Evolutionary conservation across 2,329 filamentous ascomycete genomes (phyloP).

Genomic region (Boeremia lycopersici): DNA sequence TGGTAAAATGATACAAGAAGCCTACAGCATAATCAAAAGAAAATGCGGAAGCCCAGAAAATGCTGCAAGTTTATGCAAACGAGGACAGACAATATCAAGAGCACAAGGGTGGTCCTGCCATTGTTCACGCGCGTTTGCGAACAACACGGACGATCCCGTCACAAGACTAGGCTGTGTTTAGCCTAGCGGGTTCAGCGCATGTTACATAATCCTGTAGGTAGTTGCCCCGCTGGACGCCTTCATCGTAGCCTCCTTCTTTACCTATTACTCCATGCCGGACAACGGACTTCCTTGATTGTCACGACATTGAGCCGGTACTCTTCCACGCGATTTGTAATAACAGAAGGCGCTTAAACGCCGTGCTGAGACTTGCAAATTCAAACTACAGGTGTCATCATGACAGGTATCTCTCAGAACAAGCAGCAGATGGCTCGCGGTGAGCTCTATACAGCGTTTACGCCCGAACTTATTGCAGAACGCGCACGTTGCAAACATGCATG

Average conservation of each 20-base stretch:
- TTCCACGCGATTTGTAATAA: background rate
- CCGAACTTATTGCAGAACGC: slow-evolving; percentile 69
- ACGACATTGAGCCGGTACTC: background rate
- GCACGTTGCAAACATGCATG: slow-evolving; percentile 67
- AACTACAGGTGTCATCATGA: slow-evolving; percentile 22
- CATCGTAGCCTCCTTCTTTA: background rate
- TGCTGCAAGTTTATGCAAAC: background rate
- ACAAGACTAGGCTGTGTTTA: background rate
- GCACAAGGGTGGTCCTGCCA: slow-evolving; percentile 6
- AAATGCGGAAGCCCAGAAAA: background rate
- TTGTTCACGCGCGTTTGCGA: slow-evolving; percentile 7
- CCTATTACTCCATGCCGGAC: background rate
- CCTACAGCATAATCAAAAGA: slow-evolving; percentile 16
- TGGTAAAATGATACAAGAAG: slow-evolving; percentile 6
- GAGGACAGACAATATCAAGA: slow-evolving; percentile 9
- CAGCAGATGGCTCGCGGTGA: slow-evolving; percentile 68
- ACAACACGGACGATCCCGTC: slow-evolving; percentile 2
- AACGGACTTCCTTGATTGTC: background rate
- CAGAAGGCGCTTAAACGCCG: background rate
- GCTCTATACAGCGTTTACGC: slow-evolving; percentile 75
- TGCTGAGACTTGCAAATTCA: background rate
- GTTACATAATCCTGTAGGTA: background rate
- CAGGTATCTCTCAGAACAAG: slow-evolving; percentile 45
- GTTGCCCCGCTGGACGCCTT: background rate
- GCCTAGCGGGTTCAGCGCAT: background rate